A percentile compares a stretch with the other conserved stretches of the same genome.
Evolutionary conservation across 2,329 filamentous ascomycete genomes (phyloP).

Genomic region (Alternaria triticina): DNA sequence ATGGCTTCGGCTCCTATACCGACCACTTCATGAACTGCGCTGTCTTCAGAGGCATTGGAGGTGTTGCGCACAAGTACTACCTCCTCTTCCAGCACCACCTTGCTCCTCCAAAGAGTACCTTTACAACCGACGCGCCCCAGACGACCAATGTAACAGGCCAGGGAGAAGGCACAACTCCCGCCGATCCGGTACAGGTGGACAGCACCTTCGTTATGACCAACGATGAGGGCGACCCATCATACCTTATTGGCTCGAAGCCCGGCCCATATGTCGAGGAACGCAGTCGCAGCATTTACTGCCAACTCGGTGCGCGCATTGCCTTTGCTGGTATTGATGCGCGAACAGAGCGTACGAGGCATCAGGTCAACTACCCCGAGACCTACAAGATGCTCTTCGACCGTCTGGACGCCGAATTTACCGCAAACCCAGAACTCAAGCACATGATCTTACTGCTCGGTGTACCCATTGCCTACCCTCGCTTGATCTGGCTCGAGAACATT

Average conservation of each 20-base stretch:
- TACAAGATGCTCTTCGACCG: conserved; percentile 66
- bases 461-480: conserved; percentile 73
- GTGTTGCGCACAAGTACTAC: conserved; percentile 66
- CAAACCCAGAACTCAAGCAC: conserved; percentile 66
- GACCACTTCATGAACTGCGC: conserved; percentile 71
- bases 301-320: conserved; percentile 69
- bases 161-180: conserved; percentile 61
- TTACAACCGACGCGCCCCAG: conserved; percentile 73
- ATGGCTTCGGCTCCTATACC: conserved; percentile 70
- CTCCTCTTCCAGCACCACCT: conserved; percentile 76
- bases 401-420: conserved; percentile 58
- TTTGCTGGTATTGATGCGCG: conserved; percentile 66
- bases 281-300: conserved; percentile 67
- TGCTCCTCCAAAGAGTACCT: conserved; percentile 83
- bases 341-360: conserved; percentile 83
- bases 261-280: conserved; percentile 70
- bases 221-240: conserved; percentile 69
- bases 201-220: conserved; percentile 73
- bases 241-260: conserved; percentile 77
- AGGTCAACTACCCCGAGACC: conserved; percentile 83
- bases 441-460: conserved; percentile 70
- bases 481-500: conserved; percentile 97
- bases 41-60: conserved; percentile 70
- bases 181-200: conserved; percentile 74
- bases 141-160: conserved; percentile 57